A percentile compares a stretch with the other conserved stretches of the same genome.
These are phyloP conservation scores for Candida alai DNA, from an alignment of 805 yeast genomes.

Conservation along the genomic window DNA sequence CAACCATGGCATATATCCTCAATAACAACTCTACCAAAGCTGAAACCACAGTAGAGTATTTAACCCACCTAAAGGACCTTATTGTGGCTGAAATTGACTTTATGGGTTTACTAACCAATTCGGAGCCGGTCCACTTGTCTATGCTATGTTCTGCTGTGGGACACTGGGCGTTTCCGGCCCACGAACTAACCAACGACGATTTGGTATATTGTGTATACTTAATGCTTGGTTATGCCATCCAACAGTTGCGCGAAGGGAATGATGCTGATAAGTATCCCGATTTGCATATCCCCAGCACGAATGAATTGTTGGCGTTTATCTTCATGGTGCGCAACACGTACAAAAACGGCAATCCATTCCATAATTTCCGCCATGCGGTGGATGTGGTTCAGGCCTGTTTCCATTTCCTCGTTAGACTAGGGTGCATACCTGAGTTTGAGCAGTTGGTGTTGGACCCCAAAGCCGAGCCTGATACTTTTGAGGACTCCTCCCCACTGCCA, in stretches of 20 bases:
- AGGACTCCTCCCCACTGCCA: not conserved
- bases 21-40: slow-evolving; percentile 23
- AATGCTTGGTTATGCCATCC: slow-evolving; percentile 47
- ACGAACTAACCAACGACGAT: slow-evolving; percentile 60
- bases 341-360: slow-evolving; percentile 84
- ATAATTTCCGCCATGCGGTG: slow-evolving; percentile 91
- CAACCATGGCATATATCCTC: slow-evolving; percentile 35
- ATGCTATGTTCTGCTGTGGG: slow-evolving; percentile 42
- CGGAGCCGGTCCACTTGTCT: slow-evolving; percentile 21
- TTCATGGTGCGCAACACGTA: slow-evolving; percentile 74
- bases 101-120: slow-evolving; percentile 21
- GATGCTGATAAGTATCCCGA: slow-evolving; percentile 9
- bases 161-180: slow-evolving; percentile 71
- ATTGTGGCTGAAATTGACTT: slow-evolving; percentile 30
- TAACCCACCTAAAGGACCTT: slow-evolving; percentile 21
- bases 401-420: slow-evolving; percentile 49
- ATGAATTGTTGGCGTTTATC: slow-evolving; percentile 55
- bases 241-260: slow-evolving; percentile 15
- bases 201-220: slow-evolving; percentile 55
- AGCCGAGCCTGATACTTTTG: slow-evolving; percentile 17
- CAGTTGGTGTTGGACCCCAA: slow-evolving; percentile 32
- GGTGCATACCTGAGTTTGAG: slow-evolving; percentile 34
- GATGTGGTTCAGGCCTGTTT: slow-evolving; percentile 92
- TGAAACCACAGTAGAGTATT: slow-evolving; percentile 15
- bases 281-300: slow-evolving; percentile 19